Base-by-base conservation (phyloP, 2,329 filamentous ascomycete genomes). In the Phymatotrichopsis omnivora region DNA sequence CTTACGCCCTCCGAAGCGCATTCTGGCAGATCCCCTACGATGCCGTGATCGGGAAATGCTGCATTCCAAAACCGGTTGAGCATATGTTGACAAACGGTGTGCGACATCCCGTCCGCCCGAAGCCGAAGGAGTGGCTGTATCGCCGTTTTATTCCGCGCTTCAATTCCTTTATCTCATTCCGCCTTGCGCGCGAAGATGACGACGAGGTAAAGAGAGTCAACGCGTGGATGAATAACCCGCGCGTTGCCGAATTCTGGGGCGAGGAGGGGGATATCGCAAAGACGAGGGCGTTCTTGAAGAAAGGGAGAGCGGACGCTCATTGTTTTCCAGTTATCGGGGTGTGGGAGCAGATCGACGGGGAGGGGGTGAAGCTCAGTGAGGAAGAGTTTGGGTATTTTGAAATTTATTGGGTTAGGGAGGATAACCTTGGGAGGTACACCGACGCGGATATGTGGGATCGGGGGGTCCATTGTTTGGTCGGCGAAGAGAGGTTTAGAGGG, bases 331-430 rank as follows among this genome's bases (percentile, higher is more conserved):
- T 80, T 0, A 89, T 96, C 50, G 91, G 84, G 1, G 80, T 86
- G 61, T 98, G 89, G 84, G 85, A 96, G 22, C 51, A 54, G 20
- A 22, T 56, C 3, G 44, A 53, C 52, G 54, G 49, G 39, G 38
- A 42, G 40, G 52, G 42, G 27, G 43, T 27, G 10, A 22, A 27
- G 2, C 29, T 45, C 16, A 19, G 33, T 57, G 87, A 85, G 8
- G 81, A 89, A 49, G 89, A 89, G 0, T 98, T 96, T 65, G 91
- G 86, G 0, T 98, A 93, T 62, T 95, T 98, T 61, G 91, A 98
- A 67, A 74, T 98, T 25, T 98, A 98, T 66, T 98, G 91, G 89
- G 85, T 91, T 3, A 94, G 93, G 60, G 91, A 98, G 61, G 91
- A 96, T 60, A 67, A 70, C 0, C 63, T 98, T 1, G 85, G 84